A percentile compares a stretch with the other conserved stretches of the same genome.
These are phyloP conservation scores for Oxalis stricta DNA, from an alignment of 441 rosid genomes.

Conservation along the genomic window DNA sequence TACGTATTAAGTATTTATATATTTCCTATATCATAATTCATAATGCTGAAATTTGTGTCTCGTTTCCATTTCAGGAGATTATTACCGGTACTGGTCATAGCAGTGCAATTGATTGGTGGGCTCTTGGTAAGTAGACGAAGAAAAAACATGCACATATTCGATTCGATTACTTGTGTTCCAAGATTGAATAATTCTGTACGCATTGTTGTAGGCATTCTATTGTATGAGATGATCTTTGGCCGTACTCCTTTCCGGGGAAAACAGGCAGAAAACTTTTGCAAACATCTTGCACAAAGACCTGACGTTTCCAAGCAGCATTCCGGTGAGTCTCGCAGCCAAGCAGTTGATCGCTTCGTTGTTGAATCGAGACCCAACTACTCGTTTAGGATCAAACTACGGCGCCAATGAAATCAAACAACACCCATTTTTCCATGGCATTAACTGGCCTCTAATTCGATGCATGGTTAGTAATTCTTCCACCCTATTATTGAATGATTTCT, in stretches of 20 bases:
- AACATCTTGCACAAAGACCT: conserved; percentile 93
- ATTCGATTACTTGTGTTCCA: no score
- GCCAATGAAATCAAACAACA: conserved; percentile 87
- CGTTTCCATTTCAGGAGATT: conserved; percentile 65
- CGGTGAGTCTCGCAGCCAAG: conserved; percentile 76
- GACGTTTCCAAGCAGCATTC: conserved; percentile 92
- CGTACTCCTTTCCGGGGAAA: conserved; percentile 96
- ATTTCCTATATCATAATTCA: no score
- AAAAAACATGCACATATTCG: no score
- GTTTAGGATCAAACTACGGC: conserved; percentile 72
- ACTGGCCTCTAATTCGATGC: conserved; percentile 90
- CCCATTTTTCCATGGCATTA: conserved; percentile 77
- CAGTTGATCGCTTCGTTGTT: conserved; percentile 69
- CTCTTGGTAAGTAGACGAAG: conserved; percentile 50
- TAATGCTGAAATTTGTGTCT: no score
- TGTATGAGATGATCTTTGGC: conserved; percentile 96
- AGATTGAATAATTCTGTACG: neutral
- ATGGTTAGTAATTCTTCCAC: conserved; percentile 37
- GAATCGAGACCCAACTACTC: conserved; percentile 55
- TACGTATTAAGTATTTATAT: no score
- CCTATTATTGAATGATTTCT: no score
- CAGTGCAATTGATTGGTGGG: conserved; percentile 95
- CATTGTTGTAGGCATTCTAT: conserved; percentile 49
- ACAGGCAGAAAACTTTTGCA: conserved; percentile 90
- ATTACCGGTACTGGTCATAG: conserved; percentile 85